phyloP scores from a whole-genome alignment of 371 early-diverging fungal genomes.

The Mortierella sp. region DNA sequence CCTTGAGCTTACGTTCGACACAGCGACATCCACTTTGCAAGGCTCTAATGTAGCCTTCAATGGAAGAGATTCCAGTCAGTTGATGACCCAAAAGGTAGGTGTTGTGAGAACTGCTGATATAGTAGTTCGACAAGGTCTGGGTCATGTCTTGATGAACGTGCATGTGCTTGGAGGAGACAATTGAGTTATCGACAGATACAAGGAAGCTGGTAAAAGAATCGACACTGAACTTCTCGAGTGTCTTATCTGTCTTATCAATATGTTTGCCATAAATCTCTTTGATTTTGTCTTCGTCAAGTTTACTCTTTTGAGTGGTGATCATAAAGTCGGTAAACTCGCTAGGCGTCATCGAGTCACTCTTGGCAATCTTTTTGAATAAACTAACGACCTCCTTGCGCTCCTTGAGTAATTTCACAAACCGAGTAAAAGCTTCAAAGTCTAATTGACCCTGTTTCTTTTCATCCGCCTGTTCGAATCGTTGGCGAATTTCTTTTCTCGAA shows the following conservation, averaged over 20 bases:
- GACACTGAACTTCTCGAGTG: slow-evolving; percentile 38
- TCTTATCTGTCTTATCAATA: slow-evolving; percentile 48
- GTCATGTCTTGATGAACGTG: slow-evolving; percentile 60
- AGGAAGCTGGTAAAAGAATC: slow-evolving; percentile 59
- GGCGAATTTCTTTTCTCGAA: slow-evolving; percentile 52
- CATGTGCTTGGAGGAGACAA: slow-evolving; percentile 39
- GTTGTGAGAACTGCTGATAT: slow-evolving; percentile 86
- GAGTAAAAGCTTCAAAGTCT: slow-evolving; percentile 54
- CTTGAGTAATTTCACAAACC: slow-evolving; percentile 59
- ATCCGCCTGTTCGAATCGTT: slow-evolving; percentile 57
- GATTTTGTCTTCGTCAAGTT: slow-evolving; percentile 36
- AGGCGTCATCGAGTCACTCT: slow-evolving; percentile 39
- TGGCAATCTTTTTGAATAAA: slow-evolving; percentile 31
- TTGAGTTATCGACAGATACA: slow-evolving; percentile 55
- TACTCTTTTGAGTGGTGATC: slow-evolving; percentile 49
- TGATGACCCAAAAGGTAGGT: slow-evolving; percentile 86
- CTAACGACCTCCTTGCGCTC: slow-evolving; percentile 51
- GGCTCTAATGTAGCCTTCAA: slow-evolving; percentile 85
- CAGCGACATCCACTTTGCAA: slow-evolving; percentile 86
- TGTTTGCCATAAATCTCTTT: slow-evolving; percentile 50
- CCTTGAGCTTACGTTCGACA: slow-evolving; percentile 68
- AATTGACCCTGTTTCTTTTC: slow-evolving; percentile 47
- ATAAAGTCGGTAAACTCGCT: slow-evolving; percentile 58
- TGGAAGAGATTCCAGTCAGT: slow-evolving; percentile 76
- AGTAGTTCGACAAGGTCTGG: slow-evolving; percentile 79